Percentiles rank a stretch among this genome's conserved stretches.
Conservation (phyloP, 2,329 filamentous ascomycete species). For the Exophiala spinifera region DNA sequence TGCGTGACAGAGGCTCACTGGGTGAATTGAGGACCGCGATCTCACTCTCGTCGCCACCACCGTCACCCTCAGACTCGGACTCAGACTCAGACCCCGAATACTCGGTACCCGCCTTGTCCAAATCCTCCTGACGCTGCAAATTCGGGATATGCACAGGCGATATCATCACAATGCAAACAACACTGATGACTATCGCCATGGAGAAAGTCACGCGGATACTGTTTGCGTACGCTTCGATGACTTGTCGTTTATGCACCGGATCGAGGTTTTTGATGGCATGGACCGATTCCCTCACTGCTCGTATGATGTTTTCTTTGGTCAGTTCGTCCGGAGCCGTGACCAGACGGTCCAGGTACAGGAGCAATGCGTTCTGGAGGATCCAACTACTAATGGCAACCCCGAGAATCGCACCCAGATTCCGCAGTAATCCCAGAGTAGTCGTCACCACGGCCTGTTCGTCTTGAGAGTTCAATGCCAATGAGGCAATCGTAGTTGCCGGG, state of each 20-base stretch:
- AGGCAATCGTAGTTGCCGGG: constrained; percentile 41
- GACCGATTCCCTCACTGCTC: constrained; percentile 22
- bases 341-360: constrained; percentile 19
- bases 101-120: constrained; percentile 4
- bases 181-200: constrained; percentile 11
- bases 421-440: constrained; percentile 24
- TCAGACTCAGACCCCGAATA: neutral
- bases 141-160: constrained; percentile 21
- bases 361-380: constrained; percentile 27
- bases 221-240: constrained; percentile 26
- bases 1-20: neutral
- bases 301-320: constrained; percentile 24
- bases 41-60: neutral
- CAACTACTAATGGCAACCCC: constrained; percentile 28
- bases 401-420: constrained; percentile 24
- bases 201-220: constrained; percentile 25
- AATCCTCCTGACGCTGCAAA: constrained; percentile 17
- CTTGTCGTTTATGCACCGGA: constrained; percentile 22
- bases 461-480: constrained; percentile 42
- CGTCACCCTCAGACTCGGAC: neutral
- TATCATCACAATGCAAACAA: constrained; percentile 14
- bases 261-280: constrained; percentile 18
- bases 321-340: constrained; percentile 11
- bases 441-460: constrained; percentile 46
- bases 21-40: neutral